These are phyloP conservation scores for Wickerhamomyces tratensis DNA, from an alignment of 805 yeast species.

Conservation along the genomic window DNA sequence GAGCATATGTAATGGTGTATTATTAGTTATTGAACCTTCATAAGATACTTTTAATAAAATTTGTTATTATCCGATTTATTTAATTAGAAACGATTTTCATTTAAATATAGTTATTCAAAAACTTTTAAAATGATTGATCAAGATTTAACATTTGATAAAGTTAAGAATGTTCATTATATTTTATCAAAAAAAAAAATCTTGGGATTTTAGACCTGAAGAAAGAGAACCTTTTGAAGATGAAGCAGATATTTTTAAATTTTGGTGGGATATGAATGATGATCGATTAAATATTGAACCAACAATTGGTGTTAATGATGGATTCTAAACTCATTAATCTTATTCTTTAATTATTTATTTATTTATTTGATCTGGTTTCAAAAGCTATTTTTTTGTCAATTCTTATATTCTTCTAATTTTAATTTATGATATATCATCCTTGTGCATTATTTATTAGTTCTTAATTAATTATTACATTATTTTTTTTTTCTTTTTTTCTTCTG, in stretches of 20 bases:
- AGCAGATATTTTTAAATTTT: constrained; percentile 36
- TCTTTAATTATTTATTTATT: too few relatives aligned
- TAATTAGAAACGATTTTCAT: constrained; percentile 42
- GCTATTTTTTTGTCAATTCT: too few relatives aligned
- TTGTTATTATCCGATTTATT: constrained; percentile 44
- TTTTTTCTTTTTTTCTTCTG: too few relatives aligned
- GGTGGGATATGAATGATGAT: constrained; percentile 39
- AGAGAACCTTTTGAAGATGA: constrained; percentile 22
- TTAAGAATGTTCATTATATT: constrained; percentile 50
- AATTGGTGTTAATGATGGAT: constrained; percentile 6
- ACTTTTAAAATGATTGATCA: constrained; percentile 36
- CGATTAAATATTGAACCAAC: constrained; percentile 14
- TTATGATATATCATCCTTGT: too few relatives aligned
- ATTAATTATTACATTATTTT: too few relatives aligned
- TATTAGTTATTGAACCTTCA: constrained; percentile 39
- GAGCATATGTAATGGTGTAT: constrained; percentile 50
- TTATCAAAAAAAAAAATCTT: constrained; percentile 52
- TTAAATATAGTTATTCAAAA: constrained; percentile 46
- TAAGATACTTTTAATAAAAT: constrained; percentile 28
- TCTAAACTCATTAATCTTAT: too few relatives aligned
- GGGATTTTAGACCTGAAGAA: constrained; percentile 31
- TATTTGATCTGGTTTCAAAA: too few relatives aligned
- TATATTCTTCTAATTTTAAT: too few relatives aligned
- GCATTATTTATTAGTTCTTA: too few relatives aligned
- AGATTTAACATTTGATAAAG: constrained; percentile 36